Conservation (phyloP, 371 early-diverging fungal species). For the Cokeromyces recurvatus region DNA sequence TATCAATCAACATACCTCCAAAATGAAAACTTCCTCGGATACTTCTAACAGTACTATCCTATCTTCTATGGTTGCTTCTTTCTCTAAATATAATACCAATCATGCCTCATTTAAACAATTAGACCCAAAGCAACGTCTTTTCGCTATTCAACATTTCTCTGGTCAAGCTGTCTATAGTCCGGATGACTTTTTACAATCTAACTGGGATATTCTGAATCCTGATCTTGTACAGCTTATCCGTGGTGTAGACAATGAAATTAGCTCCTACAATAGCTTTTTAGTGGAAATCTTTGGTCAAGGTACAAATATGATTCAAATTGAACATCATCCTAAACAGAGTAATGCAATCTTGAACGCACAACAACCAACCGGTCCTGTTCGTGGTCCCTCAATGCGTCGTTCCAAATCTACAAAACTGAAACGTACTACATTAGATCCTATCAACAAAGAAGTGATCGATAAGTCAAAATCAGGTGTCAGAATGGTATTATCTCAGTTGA, state of each 20-base stretch:
- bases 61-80: conserved; percentile 35
- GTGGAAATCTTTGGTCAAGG: conserved; percentile 32
- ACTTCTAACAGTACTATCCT: conserved; percentile 20
- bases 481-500: conserved; percentile 57
- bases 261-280: conserved; percentile 51
- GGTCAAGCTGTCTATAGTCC: conserved; percentile 73
- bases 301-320: conserved; percentile 52
- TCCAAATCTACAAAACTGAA: conserved; percentile 30
- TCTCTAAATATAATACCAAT: conserved; percentile 33
- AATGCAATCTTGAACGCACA: conserved; percentile 61
- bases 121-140: conserved; percentile 25
- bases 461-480: not conserved
- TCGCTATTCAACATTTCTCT: conserved; percentile 80
- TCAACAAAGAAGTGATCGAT: not conserved
- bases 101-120: conserved; percentile 45
- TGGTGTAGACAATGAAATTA: conserved; percentile 18
- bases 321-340: conserved; percentile 57
- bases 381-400: conserved; percentile 44
- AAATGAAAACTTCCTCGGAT: conserved; percentile 26
- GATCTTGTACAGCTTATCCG: conserved; percentile 78
- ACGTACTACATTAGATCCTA: conserved; percentile 2
- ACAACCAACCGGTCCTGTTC: conserved; percentile 49
- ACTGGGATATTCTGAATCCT: conserved; percentile 66
- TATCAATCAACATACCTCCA: conserved; percentile 47
- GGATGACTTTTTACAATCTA: conserved; percentile 67